Evolutionary conservation across 2,329 filamentous ascomycete genomes (phyloP).

Genomic region (Leptoxyphium fumago): DNA sequence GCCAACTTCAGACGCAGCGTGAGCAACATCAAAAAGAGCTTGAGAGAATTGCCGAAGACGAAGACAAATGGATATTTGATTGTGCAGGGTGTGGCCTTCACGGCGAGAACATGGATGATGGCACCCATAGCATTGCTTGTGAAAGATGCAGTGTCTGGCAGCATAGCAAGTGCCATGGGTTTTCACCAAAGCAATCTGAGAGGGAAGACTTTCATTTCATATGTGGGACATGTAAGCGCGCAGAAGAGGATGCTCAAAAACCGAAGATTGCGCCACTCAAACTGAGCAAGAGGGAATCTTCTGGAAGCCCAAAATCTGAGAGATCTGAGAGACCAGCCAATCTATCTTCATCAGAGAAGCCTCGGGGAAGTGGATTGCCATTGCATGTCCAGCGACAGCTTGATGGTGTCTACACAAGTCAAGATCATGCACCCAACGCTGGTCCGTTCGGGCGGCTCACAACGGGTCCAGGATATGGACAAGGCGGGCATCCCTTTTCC

Average conservation of each 20-base stretch:
- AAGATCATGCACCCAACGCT: background rate
- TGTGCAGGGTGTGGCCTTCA: slow-evolving; percentile 77
- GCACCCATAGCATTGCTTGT: slow-evolving; percentile 83
- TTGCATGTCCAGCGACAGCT: slow-evolving; percentile 15
- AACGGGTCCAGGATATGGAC: background rate
- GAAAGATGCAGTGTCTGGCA: slow-evolving; percentile 94
- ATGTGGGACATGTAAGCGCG: slow-evolving; percentile 61
- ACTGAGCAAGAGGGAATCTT: slow-evolving; percentile 26
- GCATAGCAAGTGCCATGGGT: slow-evolving; percentile 80
- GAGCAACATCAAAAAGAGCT: slow-evolving; percentile 66
- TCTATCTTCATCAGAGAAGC: slow-evolving; percentile 1
- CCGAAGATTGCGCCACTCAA: slow-evolving; percentile 50
- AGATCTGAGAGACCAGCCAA: slow-evolving; percentile 2
- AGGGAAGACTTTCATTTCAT: slow-evolving; percentile 76
- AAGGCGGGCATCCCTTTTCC: slow-evolving; percentile 4
- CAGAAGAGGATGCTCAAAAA: slow-evolving; percentile 45
- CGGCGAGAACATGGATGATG: slow-evolving; percentile 80
- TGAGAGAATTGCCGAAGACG: slow-evolving; percentile 51
- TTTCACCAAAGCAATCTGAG: slow-evolving; percentile 66
- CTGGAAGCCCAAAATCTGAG: slow-evolving; percentile 12
- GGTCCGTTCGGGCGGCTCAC: background rate
- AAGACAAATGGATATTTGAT: slow-evolving; percentile 88
- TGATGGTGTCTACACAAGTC: slow-evolving; percentile 5
- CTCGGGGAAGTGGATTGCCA: slow-evolving; percentile 7
- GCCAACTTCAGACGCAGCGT: slow-evolving; percentile 68